Evolutionary conservation across 495 filamentous ascomycete species (phyloP).

Genomic region (Glutinoglossum americanum): DNA sequence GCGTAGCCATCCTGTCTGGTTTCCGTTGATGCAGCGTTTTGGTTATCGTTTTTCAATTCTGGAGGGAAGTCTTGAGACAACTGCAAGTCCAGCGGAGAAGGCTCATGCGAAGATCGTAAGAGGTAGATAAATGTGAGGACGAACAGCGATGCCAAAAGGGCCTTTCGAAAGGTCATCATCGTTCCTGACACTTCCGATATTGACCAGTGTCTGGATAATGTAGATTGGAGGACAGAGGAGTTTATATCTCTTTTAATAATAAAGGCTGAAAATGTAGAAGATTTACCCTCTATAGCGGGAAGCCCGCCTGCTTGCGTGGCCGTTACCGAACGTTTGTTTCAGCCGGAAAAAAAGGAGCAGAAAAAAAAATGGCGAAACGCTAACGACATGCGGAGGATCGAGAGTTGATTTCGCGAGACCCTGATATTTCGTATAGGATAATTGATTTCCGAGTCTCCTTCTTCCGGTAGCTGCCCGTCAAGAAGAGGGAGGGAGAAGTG

Average conservation of each 20-base stretch:
- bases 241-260: no score
- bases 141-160: conserved; percentile 42
- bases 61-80: conserved; percentile 1
- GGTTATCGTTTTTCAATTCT: conserved; percentile 8
- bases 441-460: no score
- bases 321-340: no score
- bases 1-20: conserved; percentile 4
- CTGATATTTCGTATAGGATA: no score
- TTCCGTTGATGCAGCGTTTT: conserved; percentile 13
- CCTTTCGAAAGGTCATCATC: conserved; percentile 47
- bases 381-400: no score
- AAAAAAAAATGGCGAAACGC: no score
- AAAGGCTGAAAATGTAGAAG: background rate
- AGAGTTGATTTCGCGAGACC: no score
- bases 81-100: conserved; percentile 7
- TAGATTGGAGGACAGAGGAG: background rate
- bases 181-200: background rate
- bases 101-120: conserved; percentile 37
- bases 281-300: background rate
- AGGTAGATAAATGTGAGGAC: conserved; percentile 50
- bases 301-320: no score
- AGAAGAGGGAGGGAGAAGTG: no score
- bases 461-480: no score
- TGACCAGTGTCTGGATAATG: background rate
- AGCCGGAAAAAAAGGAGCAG: no score